Evolutionary conservation across 2,329 filamentous ascomycete species (phyloP), one percentile per base, ranked within the genome.

Genomic region (Monosporascus sp.): DNA sequence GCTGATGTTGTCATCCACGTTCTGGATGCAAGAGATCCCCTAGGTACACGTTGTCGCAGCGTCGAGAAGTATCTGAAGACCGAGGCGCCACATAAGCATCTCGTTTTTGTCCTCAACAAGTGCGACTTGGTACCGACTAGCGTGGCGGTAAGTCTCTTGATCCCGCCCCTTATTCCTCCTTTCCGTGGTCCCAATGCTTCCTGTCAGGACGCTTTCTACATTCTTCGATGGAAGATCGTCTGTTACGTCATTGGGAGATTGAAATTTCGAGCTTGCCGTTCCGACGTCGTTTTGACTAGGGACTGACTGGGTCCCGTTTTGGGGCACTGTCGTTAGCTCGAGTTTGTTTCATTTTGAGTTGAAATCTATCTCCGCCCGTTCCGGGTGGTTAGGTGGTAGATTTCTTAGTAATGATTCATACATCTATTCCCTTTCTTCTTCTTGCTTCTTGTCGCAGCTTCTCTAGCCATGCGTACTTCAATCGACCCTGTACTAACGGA

Each of bases 351-450:
- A 86, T 90, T 81, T 88, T 91, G 93, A 97, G 94, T 97, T 97
- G 94, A 97, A 88, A 78, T 78, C 84, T 85, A 82, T 82, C 84
- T 82, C 82, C 79, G 75, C 81, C 77, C 66, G 71, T 70, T 70
- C 71, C 68, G 74, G 80, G 80, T 76, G 72, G 76, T 74, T 74
- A 74, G 43, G 75, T 92, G 85, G 88, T 84, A 83, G 82, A 82
- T 79, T 89, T 97, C 94, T 96, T 99, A 99, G 94, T 97, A 88
- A 90, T 88, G 89, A 89, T 87, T 88, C 92, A 93, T 82, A 99
- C 87, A 92, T 46, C 43, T 27, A 26, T 84, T 57, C 52, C 77
- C 79, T 74, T 64, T 66, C 60, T 53, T 40, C 51, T 24, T 55
- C 37, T 49, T 57, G 61, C 50, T 61, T 47, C 60, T 65, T 58